phyloP scores from a whole-genome alignment of 2,329 filamentous ascomycete genomes.

The Helicocarpus griseus region DNA sequence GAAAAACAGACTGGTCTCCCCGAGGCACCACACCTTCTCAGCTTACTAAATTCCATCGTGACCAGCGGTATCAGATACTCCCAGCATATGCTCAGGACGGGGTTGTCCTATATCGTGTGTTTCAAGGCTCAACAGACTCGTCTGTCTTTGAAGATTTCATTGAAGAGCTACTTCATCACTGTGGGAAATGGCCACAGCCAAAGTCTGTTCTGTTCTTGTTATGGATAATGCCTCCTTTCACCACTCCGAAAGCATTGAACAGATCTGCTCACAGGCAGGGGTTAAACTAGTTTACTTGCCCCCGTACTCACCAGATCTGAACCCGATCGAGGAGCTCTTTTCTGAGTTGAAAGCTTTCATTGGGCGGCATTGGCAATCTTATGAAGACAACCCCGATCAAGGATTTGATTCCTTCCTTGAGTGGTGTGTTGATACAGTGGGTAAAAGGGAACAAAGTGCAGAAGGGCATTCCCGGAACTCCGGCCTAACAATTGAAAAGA shows the following conservation, averaged over 20 bases:
- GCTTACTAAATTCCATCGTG: conserved; percentile 15
- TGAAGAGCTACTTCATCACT: conserved; percentile 21
- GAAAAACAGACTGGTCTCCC: conserved; percentile 27
- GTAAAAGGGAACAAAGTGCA: conserved; percentile 13
- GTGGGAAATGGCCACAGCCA: conserved; percentile 19
- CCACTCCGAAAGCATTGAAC: conserved; percentile 6
- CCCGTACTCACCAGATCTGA: conserved; percentile 28
- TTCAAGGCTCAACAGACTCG: conserved; percentile 21
- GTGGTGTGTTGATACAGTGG: conserved; percentile 18
- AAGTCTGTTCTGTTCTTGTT: conserved; percentile 28
- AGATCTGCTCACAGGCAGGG: conserved; percentile 9
- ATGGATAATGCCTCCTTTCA: conserved; percentile 16
- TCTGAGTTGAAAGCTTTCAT: conserved; percentile 28
- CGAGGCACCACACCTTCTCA: conserved; percentile 19
- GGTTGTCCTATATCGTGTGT: conserved; percentile 21
- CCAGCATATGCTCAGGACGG: conserved; percentile 24
- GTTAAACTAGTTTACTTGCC: conserved; percentile 19
- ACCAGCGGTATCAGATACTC: conserved; percentile 21
- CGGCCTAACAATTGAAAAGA: conserved; percentile 9
- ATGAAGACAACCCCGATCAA: conserved; percentile 12
- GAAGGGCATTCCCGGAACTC: conserved; percentile 16
- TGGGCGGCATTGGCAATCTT: conserved; percentile 19
- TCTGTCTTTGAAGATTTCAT: conserved; percentile 24
- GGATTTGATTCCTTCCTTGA: conserved; percentile 16
- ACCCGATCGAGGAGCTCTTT: conserved; percentile 31